Evolutionary conservation across 2,329 filamentous ascomycete species (phyloP).

Genomic region (Rhinocladiella similis): DNA sequence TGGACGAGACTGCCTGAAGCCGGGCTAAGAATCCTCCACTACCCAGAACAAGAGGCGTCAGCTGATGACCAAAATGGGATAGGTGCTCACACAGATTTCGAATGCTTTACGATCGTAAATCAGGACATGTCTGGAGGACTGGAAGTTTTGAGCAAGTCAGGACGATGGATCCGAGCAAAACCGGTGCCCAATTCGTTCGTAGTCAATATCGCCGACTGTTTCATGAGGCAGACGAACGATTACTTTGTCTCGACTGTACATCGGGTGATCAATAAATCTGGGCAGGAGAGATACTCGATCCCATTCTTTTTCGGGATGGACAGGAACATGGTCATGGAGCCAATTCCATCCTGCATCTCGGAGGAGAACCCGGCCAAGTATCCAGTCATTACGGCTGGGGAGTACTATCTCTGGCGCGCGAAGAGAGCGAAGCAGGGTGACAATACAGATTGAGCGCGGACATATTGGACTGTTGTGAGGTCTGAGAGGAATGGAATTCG

Average conservation of each 20-base stretch:
- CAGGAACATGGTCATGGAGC: conserved; percentile 25
- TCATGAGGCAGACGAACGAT: conserved; percentile 46
- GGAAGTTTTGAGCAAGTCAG: conserved; percentile 47
- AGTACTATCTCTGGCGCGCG: conserved; percentile 31
- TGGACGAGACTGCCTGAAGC: conserved; percentile 36
- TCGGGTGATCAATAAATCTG: conserved; percentile 40
- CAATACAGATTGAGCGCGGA: background rate
- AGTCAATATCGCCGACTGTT: conserved; percentile 48
- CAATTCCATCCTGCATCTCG: conserved; percentile 32
- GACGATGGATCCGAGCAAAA: conserved; percentile 46
- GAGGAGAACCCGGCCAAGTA: conserved; percentile 36
- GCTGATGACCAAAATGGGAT: conserved; percentile 41
- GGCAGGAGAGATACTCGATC: conserved; percentile 40
- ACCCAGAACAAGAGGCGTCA: conserved; percentile 38
- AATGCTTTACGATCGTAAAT: conserved; percentile 51
- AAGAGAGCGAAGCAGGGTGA: conserved; percentile 8
- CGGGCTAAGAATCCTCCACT: conserved; percentile 42
- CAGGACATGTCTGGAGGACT: conserved; percentile 47
- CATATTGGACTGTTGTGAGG: too few species aligned
- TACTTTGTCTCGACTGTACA: conserved; percentile 45
- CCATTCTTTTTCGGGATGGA: conserved; percentile 39
- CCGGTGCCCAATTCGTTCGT: conserved; percentile 46
- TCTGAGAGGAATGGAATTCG: too few species aligned
- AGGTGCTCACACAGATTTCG: conserved; percentile 51
- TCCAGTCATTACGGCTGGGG: conserved; percentile 33